Conservation (phyloP, 2,329 filamentous ascomycete species). For the Colletotrichum magnum region DNA sequence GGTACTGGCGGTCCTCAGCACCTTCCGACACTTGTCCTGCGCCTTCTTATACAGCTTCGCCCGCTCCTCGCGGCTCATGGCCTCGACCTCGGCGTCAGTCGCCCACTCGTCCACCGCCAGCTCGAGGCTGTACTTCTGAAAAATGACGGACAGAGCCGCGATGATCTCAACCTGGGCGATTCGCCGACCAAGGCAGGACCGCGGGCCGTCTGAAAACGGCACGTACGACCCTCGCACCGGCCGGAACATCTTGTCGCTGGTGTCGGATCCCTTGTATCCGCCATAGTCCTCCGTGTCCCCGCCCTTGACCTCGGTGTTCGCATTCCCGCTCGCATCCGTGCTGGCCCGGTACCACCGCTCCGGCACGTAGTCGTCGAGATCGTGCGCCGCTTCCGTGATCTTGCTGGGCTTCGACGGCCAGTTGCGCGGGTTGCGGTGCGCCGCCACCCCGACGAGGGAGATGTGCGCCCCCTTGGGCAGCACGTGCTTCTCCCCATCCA, state of each 20-base stretch:
- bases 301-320: conserved; percentile 40
- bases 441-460: conserved; percentile 67
- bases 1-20: conserved; percentile 69
- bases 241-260: conserved; percentile 72
- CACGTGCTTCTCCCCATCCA: conserved; percentile 70
- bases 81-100: conserved; percentile 65
- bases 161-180: conserved; percentile 73
- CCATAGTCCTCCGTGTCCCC: conserved; percentile 65
- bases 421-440: conserved; percentile 78
- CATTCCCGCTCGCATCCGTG: conserved; percentile 42
- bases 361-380: conserved; percentile 78
- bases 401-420: conserved; percentile 73
- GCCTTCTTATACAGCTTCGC: conserved; percentile 73
- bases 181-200: conserved; percentile 70
- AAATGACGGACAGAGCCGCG: conserved; percentile 67
- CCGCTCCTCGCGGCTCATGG: conserved; percentile 63
- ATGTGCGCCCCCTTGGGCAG: conserved; percentile 72
- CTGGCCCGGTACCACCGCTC: conserved; percentile 76
- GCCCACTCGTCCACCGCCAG: conserved; percentile 75
- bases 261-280: conserved; percentile 72
- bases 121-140: conserved; percentile 76
- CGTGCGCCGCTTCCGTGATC: conserved; percentile 59
- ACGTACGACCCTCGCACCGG: conserved; percentile 70
- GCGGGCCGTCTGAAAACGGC: conserved; percentile 71
- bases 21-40: conserved; percentile 64